Evolutionary conservation across 2,329 filamentous ascomycete genomes (phyloP).

Genomic region (Curvularia sp.): DNA sequence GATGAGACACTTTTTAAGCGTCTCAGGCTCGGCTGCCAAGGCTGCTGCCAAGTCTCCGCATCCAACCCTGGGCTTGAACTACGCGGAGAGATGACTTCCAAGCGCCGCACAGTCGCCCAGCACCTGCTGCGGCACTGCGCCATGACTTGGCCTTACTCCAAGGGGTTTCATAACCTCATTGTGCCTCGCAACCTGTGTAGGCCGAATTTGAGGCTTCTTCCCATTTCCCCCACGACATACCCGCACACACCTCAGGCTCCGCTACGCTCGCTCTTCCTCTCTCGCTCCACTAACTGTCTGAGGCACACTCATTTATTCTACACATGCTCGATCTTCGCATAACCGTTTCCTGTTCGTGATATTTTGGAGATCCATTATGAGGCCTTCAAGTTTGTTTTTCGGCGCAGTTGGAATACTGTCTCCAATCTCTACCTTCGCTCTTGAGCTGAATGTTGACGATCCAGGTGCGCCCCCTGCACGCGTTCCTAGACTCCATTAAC

Average conservation of each 20-base stretch:
- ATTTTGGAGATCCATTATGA: slow-evolving; percentile 28
- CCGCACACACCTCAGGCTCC: slow-evolving; percentile 5
- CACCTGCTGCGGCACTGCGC: slow-evolving; percentile 26
- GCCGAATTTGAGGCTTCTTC: slow-evolving; percentile 7
- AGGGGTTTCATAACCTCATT: slow-evolving; percentile 30
- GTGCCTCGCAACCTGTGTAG: slow-evolving; percentile 11
- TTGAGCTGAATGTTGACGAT: slow-evolving; percentile 30
- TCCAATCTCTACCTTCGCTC: slow-evolving; percentile 23
- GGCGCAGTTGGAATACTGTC: slow-evolving; percentile 26
- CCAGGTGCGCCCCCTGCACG: slow-evolving; percentile 22
- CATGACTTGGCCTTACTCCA: slow-evolving; percentile 26
- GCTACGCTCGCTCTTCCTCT: slow-evolving; percentile 22
- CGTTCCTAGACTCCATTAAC: slow-evolving; percentile 15
- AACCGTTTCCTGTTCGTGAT: slow-evolving; percentile 11
- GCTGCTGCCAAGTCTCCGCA: not conserved
- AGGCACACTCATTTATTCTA: slow-evolving; percentile 15
- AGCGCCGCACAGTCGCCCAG: slow-evolving; percentile 31
- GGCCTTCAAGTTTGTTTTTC: slow-evolving; percentile 24
- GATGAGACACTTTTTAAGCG: slow-evolving; percentile 17
- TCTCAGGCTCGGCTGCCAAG: slow-evolving; percentile 7
- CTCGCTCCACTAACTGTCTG: slow-evolving; percentile 3
- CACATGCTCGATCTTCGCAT: slow-evolving; percentile 12
- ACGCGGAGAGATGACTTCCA: slow-evolving; percentile 18
- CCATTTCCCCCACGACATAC: slow-evolving; percentile 6
- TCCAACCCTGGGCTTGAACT: slow-evolving; percentile 11